Percentiles rank a stretch among this genome's conserved stretches.
These are phyloP conservation scores for Rhodomyrtus tomentosa DNA, from an alignment of 345 rosid genomes.

Conservation along the genomic window DNA sequence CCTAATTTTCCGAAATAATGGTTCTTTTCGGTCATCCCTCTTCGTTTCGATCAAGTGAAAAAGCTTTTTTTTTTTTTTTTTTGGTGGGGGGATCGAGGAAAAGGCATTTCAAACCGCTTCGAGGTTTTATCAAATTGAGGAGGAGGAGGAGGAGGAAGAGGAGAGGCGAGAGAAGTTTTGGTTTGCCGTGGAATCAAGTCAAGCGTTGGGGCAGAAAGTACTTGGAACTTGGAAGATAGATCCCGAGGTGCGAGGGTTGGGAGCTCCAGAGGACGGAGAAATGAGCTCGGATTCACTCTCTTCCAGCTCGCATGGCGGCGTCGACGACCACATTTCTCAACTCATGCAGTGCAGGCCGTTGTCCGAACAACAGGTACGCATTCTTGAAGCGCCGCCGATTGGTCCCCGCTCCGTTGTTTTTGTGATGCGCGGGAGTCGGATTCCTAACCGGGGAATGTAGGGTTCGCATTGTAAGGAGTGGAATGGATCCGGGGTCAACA, in stretches of 20 bases:
- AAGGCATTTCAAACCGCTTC: neutral
- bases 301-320: conserved; percentile 3
- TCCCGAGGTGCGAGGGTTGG: neutral
- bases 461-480: neutral
- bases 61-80: too few species aligned
- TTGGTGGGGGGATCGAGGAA: too few species aligned
- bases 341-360: conserved; percentile 45
- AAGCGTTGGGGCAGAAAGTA: neutral
- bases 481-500: neutral
- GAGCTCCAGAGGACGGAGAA: neutral
- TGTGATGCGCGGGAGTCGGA: neutral
- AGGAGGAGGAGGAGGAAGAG: neutral
- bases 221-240: neutral
- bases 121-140: neutral
- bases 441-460: neutral
- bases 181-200: neutral
- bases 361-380: conserved; percentile 26
- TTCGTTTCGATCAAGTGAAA: neutral
- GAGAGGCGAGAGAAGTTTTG: neutral
- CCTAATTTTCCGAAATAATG: neutral
- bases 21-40: neutral
- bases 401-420: neutral
- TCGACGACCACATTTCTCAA: conserved; percentile 34
- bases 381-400: neutral
- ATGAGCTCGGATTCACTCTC: conserved; percentile 3